Conservation (phyloP, 177 flowering plant species). For the Vitis hybrid region DNA sequence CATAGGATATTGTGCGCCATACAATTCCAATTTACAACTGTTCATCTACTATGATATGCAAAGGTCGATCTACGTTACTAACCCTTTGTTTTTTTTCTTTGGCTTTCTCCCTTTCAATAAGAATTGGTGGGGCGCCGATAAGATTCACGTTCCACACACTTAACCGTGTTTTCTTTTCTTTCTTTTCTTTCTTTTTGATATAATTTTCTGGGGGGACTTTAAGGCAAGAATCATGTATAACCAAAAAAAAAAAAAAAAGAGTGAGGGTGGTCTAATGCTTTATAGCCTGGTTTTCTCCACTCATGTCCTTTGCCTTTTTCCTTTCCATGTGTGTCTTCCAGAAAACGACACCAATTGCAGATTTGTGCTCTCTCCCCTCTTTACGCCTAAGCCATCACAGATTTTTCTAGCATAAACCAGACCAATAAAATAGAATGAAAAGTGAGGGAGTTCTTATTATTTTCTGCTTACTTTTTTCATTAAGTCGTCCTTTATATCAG, state of each 20-base stretch:
- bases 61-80: too few species aligned
- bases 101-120: neutral
- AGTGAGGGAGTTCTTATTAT: too few species aligned
- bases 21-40: slow-evolving; percentile 13
- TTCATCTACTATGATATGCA: neutral
- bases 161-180: neutral
- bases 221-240: neutral
- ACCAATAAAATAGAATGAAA: too few species aligned
- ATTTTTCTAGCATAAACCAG: too few species aligned
- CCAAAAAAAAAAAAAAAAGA: slow-evolving; percentile 12
- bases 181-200: neutral
- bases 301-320: slow-evolving; percentile 17
- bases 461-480: too few species aligned
- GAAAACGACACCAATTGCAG: neutral
- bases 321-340: slow-evolving; percentile 13
- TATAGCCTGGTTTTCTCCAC: slow-evolving; percentile 29
- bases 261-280: slow-evolving; percentile 16
- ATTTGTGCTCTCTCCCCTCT: too few species aligned
- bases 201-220: neutral
- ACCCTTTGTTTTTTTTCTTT: neutral
- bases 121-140: neutral
- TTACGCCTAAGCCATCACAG: too few species aligned
- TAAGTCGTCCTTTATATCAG: too few species aligned
- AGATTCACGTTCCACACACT: neutral
- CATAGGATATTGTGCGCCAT: neutral